A percentile compares a stretch with the other conserved stretches of the same genome.
These are phyloP conservation scores for Penicillium daleae DNA, from an alignment of 495 filamentous ascomycete genomes.

Conservation along the genomic window DNA sequence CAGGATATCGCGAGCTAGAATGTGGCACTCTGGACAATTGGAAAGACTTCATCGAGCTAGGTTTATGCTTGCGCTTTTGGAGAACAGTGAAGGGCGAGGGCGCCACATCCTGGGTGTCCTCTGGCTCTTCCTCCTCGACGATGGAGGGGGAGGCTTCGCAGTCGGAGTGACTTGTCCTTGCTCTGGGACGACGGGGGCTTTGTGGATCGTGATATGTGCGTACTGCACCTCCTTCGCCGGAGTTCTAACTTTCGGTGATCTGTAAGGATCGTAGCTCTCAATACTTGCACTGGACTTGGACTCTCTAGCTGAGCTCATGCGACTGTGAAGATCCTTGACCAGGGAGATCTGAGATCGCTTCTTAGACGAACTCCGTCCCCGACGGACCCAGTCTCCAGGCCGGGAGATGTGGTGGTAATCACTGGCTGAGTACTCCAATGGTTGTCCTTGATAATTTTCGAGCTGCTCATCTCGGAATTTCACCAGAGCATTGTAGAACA, in stretches of 20 bases:
- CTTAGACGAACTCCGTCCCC: conserved; percentile 45
- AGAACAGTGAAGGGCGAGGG: conserved; percentile 41
- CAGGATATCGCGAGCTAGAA: conserved; percentile 63
- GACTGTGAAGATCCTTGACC: conserved; percentile 59
- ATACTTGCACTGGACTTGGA: conserved; percentile 49
- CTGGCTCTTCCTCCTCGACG: conserved; percentile 30
- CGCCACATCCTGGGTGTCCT: conserved; percentile 8
- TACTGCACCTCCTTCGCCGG: conserved; percentile 46
- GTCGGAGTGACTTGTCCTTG: conserved; percentile 14
- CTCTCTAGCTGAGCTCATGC: conserved; percentile 49
- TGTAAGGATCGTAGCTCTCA: conserved; percentile 82
- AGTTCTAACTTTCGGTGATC: conserved; percentile 61
- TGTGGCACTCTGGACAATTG: conserved; percentile 39
- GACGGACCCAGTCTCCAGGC: conserved; percentile 18
- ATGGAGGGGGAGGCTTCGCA: conserved; percentile 31
- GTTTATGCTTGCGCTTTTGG: conserved; percentile 40
- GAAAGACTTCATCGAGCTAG: conserved; percentile 45
- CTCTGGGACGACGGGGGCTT: conserved; percentile 28
- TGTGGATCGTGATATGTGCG: conserved; percentile 71
- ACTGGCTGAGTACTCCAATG: conserved; percentile 77
- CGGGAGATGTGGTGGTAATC: conserved; percentile 82
- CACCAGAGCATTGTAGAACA: conserved; percentile 84
- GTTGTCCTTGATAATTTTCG: conserved; percentile 77
- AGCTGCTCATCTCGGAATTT: conserved; percentile 79
- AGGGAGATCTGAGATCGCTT: conserved; percentile 72